Evolutionary conservation across 352 stramenopile species (phyloP), one percentile per base, ranked within the genome.

Genomic region (Globisporangium paroecandrum): DNA sequence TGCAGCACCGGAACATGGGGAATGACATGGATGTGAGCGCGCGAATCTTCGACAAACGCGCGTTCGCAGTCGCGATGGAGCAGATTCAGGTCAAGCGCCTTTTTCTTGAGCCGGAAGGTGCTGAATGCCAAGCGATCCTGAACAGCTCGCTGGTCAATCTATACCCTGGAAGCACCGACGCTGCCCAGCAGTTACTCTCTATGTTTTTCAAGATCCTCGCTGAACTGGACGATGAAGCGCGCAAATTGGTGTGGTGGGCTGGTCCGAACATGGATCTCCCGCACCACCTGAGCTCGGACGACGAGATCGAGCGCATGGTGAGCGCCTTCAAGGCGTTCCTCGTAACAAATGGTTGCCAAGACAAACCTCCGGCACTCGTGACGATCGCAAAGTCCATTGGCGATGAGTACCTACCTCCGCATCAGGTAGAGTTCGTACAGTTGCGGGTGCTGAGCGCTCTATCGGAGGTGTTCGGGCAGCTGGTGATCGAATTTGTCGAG

Each of bases 301-400:
- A 79, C 18, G 81, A 94, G 49, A 87, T 95, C 51, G 56, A 77
- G 25, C 3, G 27, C 12, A 79, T 90, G 68, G 38, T 91, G 0
- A 64, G 62, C 12, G 58, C 68, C 8, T 70, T 91, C 13, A 60
- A 72, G 3, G 47, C 66, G 15, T 89, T 85, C 56, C 69, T 91
- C 24, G 41, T 43, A 0, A 43, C 25, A 0, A 62, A 75, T 55
- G 57, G 29, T 12, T 55, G 79, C 3, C 58, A 75, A n/a, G 27
- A 15, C 18, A 70, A 75, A 38, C 73, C 66, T 66, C 89, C 89
- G n/a, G 65, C 73, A 12, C 68, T 97, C n/a, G 81, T 96, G 54
- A 95, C 88, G 5, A 85, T 97, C 24, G 88, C 89, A 6, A 94
- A 89, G 60, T 97, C 89, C 5, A 86, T 79, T 1, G 75, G 76